Conservation (phyloP, 495 filamentous ascomycete genomes). For the Clohesyomyces aquaticus region DNA sequence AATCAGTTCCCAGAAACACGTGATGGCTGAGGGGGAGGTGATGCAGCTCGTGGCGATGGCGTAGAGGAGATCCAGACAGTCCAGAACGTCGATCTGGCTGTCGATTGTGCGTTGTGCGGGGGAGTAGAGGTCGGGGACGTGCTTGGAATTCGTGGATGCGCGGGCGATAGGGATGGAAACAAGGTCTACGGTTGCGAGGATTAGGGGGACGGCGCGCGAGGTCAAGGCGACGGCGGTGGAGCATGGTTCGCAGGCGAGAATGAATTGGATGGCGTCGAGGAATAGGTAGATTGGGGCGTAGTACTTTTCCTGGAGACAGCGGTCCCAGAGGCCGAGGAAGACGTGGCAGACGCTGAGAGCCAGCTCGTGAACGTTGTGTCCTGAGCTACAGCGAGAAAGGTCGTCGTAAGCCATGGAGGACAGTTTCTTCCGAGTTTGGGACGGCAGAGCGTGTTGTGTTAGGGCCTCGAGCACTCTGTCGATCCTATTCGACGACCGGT, state of each 20-base stretch:
- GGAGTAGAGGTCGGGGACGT: constrained; percentile 61
- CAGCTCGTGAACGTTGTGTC: constrained; percentile 51
- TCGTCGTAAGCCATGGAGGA: constrained; percentile 63
- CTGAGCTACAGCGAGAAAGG: constrained; percentile 47
- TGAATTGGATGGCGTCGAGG: constrained; percentile 58
- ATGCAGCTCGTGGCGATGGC: constrained; percentile 58
- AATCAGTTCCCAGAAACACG: constrained; percentile 63
- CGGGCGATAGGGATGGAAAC: constrained; percentile 42
- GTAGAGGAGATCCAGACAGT: constrained; percentile 62
- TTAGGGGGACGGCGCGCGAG: constrained; percentile 56
- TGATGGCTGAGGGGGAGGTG: constrained; percentile 49
- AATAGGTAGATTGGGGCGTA: constrained; percentile 63
- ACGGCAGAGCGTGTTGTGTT: constrained; percentile 71
- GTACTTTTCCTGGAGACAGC: constrained; percentile 63
- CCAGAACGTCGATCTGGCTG: constrained; percentile 57
- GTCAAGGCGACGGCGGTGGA: constrained; percentile 54
- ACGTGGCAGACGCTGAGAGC: constrained; percentile 57
- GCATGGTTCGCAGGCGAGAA: constrained; percentile 56
- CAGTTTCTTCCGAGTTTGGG: constrained; percentile 55
- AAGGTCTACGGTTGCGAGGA: constrained; percentile 45
- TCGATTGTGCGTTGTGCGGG: constrained; percentile 53
- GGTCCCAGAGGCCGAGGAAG: constrained; percentile 64
- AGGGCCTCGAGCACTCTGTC: constrained; percentile 74
- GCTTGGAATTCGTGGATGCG: constrained; percentile 32
- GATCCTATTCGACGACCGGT: constrained; percentile 52